Conservation (phyloP, 148 eudicot species). For the Rhododendron henanense region DNA sequence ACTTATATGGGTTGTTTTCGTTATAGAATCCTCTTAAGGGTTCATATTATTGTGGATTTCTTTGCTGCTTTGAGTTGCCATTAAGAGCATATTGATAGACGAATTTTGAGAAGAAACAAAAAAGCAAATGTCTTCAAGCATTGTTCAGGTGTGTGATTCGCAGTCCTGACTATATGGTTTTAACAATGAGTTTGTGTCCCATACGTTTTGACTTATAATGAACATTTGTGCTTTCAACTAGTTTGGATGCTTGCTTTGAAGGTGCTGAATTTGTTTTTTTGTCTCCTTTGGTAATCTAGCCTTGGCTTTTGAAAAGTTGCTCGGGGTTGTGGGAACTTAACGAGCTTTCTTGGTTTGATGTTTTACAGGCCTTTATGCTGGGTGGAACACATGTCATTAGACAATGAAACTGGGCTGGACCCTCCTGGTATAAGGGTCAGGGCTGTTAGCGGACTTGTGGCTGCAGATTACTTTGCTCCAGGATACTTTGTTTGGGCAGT, state of each 20-base stretch:
- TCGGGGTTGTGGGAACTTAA: background rate
- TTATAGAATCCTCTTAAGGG: background rate
- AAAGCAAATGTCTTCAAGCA: background rate
- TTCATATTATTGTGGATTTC: background rate
- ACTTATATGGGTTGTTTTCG: background rate
- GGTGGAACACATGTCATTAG: constrained; percentile 7
- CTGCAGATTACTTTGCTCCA: constrained; percentile 13
- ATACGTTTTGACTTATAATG: background rate
- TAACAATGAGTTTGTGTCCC: background rate
- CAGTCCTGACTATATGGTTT: background rate
- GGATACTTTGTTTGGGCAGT: constrained; percentile 10
- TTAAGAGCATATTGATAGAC: background rate
- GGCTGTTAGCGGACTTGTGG: constrained; percentile 4
- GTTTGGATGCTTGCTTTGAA: background rate
- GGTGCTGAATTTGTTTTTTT: background rate
- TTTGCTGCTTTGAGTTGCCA: background rate
- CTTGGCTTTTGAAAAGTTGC: background rate
- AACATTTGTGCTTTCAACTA: background rate
- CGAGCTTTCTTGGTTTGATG: background rate
- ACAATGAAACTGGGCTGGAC: constrained; percentile 11
- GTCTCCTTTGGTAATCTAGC: background rate
- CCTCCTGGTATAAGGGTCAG: constrained; percentile 9
- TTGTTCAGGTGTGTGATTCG: background rate
- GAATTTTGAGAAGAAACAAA: background rate
- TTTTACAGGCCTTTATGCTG: constrained; percentile 6